Percentiles rank a stretch among this genome's conserved stretches.
Conservation (phyloP, 148 eudicot genomes). For the Fallopia convolvulus region DNA sequence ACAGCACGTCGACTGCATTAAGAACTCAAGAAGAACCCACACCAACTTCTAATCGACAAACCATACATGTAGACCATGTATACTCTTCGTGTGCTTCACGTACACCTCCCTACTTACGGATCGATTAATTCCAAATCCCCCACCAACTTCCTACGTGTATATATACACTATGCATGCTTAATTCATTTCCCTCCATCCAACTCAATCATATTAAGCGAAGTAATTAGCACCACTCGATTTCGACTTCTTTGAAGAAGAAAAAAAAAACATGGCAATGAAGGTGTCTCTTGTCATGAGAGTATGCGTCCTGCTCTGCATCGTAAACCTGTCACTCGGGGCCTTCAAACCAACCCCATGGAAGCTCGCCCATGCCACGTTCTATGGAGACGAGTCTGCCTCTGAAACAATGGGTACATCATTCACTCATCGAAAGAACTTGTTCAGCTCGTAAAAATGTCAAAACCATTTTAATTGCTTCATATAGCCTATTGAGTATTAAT, state of each 20-base stretch:
- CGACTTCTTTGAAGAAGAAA: no score
- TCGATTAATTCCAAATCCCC: no score
- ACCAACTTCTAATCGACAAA: not conserved
- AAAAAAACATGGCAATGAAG: not conserved
- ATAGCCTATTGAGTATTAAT: no score
- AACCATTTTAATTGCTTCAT: not conserved
- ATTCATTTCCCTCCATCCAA: no score
- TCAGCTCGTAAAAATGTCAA: not conserved
- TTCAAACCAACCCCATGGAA: slow-evolving; percentile 36
- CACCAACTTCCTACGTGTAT: no score
- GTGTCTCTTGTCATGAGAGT: not conserved
- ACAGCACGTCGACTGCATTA: not conserved
- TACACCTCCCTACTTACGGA: not conserved
- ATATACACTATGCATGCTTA: no score
- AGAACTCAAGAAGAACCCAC: not conserved
- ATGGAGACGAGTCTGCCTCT: slow-evolving; percentile 65
- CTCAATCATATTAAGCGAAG: no score
- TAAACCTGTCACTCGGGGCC: not conserved
- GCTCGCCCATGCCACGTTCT: slow-evolving; percentile 62
- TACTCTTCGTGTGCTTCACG: no score
- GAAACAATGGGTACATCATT: slow-evolving; percentile 54
- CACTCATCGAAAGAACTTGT: not conserved
- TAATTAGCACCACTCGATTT: no score
- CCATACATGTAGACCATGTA: no score
- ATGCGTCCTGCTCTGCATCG: not conserved